These are phyloP conservation scores for Neolentinus lepideus DNA, from an alignment of 1,284 basidiomycete species.

Conservation along the genomic window DNA sequence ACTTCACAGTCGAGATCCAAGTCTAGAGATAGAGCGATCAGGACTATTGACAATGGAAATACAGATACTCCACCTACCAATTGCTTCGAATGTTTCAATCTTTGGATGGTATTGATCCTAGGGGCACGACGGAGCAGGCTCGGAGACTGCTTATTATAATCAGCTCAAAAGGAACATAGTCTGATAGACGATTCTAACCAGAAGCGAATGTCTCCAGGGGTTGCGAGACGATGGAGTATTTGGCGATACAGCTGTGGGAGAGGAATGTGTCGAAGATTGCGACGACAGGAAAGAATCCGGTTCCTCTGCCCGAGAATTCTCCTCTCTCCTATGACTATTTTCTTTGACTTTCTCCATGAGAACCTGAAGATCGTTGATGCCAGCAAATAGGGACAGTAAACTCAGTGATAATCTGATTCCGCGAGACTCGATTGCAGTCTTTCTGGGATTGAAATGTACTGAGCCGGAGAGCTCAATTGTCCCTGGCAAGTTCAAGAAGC, in stretches of 20 bases:
- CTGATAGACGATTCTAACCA: constrained; percentile 26
- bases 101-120: not conserved
- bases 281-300: not conserved
- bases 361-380: constrained; percentile 36
- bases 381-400: constrained; percentile 39
- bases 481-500: constrained; percentile 34
- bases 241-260: constrained; percentile 25
- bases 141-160: not conserved
- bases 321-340: not conserved
- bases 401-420: constrained; percentile 43
- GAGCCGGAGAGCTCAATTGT: constrained; percentile 37
- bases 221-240: constrained; percentile 24
- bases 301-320: not conserved
- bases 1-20: constrained; percentile 18
- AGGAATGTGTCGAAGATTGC: constrained; percentile 21
- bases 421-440: constrained; percentile 44
- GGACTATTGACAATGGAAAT: not conserved
- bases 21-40: constrained; percentile 7
- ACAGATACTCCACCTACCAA: not conserved
- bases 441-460: constrained; percentile 48
- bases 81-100: not conserved
- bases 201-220: constrained; percentile 32
- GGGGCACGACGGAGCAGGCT: not conserved
- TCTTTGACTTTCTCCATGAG: constrained; percentile 26
- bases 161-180: not conserved